These are phyloP conservation scores for Lactuca sativa DNA, from an alignment of 129 eudicot genomes.

Conservation along the genomic window DNA sequence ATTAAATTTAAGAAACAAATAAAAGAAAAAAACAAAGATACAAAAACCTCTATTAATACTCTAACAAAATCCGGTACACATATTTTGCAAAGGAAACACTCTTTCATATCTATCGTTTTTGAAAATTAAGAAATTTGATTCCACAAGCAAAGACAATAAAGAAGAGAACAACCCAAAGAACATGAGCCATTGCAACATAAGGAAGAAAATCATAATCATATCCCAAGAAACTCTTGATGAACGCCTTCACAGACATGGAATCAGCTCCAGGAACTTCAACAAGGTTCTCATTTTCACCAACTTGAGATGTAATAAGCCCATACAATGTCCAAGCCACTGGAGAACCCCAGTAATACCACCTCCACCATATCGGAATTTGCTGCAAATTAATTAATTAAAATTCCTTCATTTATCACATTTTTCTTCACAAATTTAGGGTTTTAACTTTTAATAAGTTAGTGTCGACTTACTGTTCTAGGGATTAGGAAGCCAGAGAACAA, in stretches of 20 bases:
- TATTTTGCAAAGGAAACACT: not conserved
- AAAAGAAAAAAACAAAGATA: not conserved
- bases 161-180: constrained; percentile 53
- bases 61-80: not conserved
- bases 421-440: not conserved
- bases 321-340: constrained; percentile 58
- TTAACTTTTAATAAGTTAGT: not conserved
- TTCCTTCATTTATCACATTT: not conserved
- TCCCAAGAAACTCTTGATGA: constrained; percentile 45
- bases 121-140: constrained; percentile 61
- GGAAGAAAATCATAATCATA: constrained; percentile 50
- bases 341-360: constrained; percentile 63
- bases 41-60: constrained; percentile 2
- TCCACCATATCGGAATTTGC: constrained; percentile 70
- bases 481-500: constrained; percentile 66
- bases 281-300: constrained; percentile 26
- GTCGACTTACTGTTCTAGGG: constrained; percentile 42
- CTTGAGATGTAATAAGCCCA: constrained; percentile 55
- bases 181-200: constrained; percentile 49
- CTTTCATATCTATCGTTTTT: constrained; percentile 39
- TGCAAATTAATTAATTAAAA: constrained; percentile 20
- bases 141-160: constrained; percentile 44
- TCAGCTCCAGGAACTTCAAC: constrained; percentile 31
- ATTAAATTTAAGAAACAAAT: not conserved
- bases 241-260: constrained; percentile 33